These are phyloP conservation scores for Prunus mume DNA, from an alignment of 306 rosid genomes.

Conservation along the genomic window DNA sequence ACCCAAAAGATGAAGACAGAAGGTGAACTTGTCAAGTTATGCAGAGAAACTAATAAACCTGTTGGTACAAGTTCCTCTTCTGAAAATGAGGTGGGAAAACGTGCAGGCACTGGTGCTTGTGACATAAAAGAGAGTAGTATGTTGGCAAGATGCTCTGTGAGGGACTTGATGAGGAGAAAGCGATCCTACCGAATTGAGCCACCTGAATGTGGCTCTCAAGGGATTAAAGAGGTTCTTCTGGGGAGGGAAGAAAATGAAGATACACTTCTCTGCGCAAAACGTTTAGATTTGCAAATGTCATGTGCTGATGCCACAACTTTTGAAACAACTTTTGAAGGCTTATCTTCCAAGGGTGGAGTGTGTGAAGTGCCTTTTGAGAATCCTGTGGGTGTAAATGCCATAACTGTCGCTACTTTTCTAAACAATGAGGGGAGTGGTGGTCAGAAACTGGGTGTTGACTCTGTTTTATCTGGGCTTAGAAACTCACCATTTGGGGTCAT, in stretches of 20 bases:
- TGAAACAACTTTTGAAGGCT: slow-evolving; percentile 25
- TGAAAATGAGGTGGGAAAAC: slow-evolving; percentile 26
- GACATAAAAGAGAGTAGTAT: slow-evolving; percentile 32
- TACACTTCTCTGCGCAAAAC: slow-evolving; percentile 25
- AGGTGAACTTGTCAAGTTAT: slow-evolving; percentile 22
- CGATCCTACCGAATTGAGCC: slow-evolving; percentile 50
- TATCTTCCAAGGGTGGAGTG: slow-evolving; percentile 22
- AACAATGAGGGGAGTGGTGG: slow-evolving; percentile 25
- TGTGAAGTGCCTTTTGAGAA: slow-evolving; percentile 25
- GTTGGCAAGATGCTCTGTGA: slow-evolving; percentile 54
- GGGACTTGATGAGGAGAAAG: slow-evolving; percentile 92
- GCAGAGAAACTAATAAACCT: slow-evolving; percentile 30
- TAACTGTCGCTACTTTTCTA: slow-evolving; percentile 16
- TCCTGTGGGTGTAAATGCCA: slow-evolving; percentile 16
- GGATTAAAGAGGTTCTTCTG: slow-evolving; percentile 32
- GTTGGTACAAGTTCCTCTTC: slow-evolving; percentile 28
- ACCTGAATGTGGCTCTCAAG: slow-evolving; percentile 35
- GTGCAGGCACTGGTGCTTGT: slow-evolving; percentile 21
- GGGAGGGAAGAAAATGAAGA: slow-evolving; percentile 39
- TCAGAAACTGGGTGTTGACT: slow-evolving; percentile 28
- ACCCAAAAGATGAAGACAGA: slow-evolving; percentile 33
- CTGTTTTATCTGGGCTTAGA: slow-evolving; percentile 27
- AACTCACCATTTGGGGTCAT: slow-evolving; percentile 25
- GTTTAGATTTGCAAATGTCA: slow-evolving; percentile 29
- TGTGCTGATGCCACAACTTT: slow-evolving; percentile 10